Percentiles rank a stretch among this genome's conserved stretches.
phyloP scores from a whole-genome alignment of 108 stramenopile species.

The Nitzschia palea region DNA sequence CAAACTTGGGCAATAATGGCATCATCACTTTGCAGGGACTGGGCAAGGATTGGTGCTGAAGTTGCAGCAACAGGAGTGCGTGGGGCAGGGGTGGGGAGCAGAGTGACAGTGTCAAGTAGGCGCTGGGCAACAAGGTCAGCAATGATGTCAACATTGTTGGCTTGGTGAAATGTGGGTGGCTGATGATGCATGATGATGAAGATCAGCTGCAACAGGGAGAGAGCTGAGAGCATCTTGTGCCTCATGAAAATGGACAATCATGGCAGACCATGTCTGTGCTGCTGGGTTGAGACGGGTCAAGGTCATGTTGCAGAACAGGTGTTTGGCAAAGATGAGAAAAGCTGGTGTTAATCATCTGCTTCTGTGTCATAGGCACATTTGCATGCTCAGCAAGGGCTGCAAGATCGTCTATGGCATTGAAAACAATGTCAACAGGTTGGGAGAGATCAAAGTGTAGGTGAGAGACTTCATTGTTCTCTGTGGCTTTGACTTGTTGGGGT shows the following conservation, averaged over 20 bases:
- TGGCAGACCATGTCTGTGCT: neutral
- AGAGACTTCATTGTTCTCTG: neutral
- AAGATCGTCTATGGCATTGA: slow-evolving; percentile 13
- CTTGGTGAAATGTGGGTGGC: neutral
- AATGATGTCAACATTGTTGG: neutral
- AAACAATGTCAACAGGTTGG: slow-evolving; percentile 27
- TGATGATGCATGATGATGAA: neutral
- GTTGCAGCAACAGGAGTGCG: too few species aligned
- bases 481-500: slow-evolving; percentile 16
- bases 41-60: too few species aligned
- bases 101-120: neutral
- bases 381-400: neutral
- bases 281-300: neutral
- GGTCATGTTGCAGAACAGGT: neutral
- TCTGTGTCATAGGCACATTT: neutral
- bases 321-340: neutral
- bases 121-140: neutral
- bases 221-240: neutral
- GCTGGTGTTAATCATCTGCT: neutral
- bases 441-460: slow-evolving; percentile 5
- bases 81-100: too few species aligned
- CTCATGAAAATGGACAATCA: neutral
- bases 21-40: too few species aligned
- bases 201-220: neutral
- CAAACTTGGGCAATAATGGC: too few species aligned